Conservation (phyloP, 257 asterid genomes). For the Cordia subcordata region DNA sequence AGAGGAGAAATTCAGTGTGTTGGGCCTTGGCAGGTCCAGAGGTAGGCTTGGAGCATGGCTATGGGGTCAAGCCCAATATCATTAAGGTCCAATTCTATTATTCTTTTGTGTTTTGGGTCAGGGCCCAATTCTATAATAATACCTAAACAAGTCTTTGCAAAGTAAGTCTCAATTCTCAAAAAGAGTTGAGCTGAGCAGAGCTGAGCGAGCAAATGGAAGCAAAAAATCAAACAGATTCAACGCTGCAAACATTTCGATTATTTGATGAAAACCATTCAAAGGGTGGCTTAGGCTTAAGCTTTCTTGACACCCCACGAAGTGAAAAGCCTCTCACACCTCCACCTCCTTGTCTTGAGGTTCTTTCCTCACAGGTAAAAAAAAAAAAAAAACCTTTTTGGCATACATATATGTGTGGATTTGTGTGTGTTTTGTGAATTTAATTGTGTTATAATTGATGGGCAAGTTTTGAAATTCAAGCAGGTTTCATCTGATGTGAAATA, state of each 20-base stretch:
- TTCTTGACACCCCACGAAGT: constrained; percentile 34
- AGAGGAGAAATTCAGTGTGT: no score
- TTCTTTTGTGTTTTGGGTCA: no score
- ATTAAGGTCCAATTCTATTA: no score
- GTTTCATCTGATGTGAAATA: constrained; percentile 43
- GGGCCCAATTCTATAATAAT: no score
- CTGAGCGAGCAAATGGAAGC: no score
- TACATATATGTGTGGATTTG: neutral
- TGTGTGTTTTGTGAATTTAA: neutral
- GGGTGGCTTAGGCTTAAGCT: constrained; percentile 41
- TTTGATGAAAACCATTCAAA: constrained; percentile 48
- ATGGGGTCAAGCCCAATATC: no score
- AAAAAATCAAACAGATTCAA: constrained; percentile 23
- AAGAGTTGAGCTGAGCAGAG: no score
- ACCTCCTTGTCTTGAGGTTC: constrained; percentile 75
- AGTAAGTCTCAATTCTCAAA: no score
- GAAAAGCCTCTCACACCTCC: constrained; percentile 54
- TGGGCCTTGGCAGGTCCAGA: no score
- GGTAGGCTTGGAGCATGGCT: no score
- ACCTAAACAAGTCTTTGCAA: no score
- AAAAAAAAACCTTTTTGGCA: no score
- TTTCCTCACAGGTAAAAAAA: constrained; percentile 47
- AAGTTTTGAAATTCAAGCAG: constrained; percentile 24
- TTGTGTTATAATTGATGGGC: neutral
- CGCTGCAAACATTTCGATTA: constrained; percentile 41